Base-by-base conservation (phyloP, 2,329 filamentous ascomycete genomes). In the Pseudocercospora pini-densiflorae region DNA sequence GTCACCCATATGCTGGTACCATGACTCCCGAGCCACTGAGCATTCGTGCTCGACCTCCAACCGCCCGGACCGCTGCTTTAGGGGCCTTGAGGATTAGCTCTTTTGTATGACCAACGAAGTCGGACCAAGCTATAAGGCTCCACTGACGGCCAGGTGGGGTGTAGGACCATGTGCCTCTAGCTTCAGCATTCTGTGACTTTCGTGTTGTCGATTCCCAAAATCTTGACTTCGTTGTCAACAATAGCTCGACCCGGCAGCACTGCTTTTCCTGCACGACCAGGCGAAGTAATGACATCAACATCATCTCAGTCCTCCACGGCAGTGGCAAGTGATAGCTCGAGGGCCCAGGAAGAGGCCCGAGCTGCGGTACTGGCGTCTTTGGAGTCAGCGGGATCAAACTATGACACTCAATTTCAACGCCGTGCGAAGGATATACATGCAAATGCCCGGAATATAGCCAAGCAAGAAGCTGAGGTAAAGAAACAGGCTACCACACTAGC, bases 401-500 rank as follows among this genome's bases (percentile, higher is more conserved):
- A 93, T 71, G 90, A 93, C 81, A 81, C 84, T 54, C 86, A 90
- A 74, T 86, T 94, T 59, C 86, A 88, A 71, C 85, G 86, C 64
- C 90, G 91, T 68, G 92, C 91, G 16, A 78, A 83, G 16, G 86
- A 89, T 70, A 83, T 95, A 60, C 91, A 94, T 81, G 79, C 82
- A 62, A 93, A 93, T 79, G 85, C 87, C 21, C 80, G 84, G 19
- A 87, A 87, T 19, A 87, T 94, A 59, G 82, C 83, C 45, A 84
- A 82, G 75, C 92, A 94, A 81, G 89, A 92, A 63, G 64, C 62
- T 8, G 68, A 67, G 45, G 60, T 69, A 45, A 68, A 64, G 58
- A 73, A 68, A 86, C 87, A n/a, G 83, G 82, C 14, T 82, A 76
- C 8, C 79, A 93, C 77, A 81, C 86, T 59, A 84, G 85, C 70